Conservation (phyloP, 257 asterid genomes). For the Solanum chiquidenum region DNA sequence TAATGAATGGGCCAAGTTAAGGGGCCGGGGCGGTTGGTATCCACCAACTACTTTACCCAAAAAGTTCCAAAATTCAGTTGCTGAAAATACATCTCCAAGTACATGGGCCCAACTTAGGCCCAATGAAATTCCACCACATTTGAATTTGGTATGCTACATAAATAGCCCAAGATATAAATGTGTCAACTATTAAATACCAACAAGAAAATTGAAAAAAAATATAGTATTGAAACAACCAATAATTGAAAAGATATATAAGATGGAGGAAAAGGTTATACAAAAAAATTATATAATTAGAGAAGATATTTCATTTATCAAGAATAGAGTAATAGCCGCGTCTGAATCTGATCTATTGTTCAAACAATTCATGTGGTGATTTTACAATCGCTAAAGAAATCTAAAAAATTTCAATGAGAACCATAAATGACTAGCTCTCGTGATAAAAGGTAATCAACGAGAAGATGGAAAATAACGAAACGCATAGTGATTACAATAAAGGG, state of each 20-base stretch:
- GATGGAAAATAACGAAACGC: not conserved
- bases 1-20: constrained; percentile 17
- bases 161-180: not conserved
- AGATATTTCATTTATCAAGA: no score
- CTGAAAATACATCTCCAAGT: constrained; percentile 69
- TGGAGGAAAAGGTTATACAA: not conserved
- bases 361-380: not conserved
- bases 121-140: constrained; percentile 74
- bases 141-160: constrained; percentile 55
- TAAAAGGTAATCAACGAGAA: not conserved
- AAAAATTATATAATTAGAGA: no score
- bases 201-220: not conserved
- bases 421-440: no score
- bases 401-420: fast-evolving
- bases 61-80: constrained; percentile 41
- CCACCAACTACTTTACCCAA: constrained; percentile 28
- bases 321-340: no score
- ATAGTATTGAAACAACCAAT: not conserved
- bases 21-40: constrained; percentile 9
- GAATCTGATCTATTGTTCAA: fast-evolving
- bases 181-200: not conserved
- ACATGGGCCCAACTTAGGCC: constrained; percentile 92
- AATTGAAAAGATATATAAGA: not conserved
- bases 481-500: not conserved
- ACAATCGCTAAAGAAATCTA: fast-evolving